Conservation (phyloP, 2,329 filamentous ascomycete genomes). For the Truncatella angustata region DNA sequence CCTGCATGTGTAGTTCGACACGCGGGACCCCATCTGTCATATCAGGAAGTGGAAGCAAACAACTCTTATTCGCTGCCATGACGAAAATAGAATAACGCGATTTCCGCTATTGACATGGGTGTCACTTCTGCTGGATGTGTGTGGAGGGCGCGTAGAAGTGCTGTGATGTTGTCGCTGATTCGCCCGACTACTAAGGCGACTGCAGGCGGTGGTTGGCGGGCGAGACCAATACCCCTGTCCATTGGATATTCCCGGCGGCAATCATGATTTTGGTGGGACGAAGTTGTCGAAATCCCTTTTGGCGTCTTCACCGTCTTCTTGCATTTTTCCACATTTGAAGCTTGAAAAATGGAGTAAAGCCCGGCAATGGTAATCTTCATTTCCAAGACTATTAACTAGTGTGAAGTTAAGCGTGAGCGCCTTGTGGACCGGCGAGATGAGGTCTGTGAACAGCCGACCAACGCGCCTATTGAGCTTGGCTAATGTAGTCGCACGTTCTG, state of each 20-base stretch:
- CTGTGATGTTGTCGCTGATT: constrained; percentile 8
- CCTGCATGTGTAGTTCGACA: background rate
- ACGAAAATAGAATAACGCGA: background rate
- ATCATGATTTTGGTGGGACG: background rate
- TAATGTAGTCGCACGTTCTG: too few relatives aligned
- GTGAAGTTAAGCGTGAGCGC: background rate
- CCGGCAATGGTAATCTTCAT: too few relatives aligned
- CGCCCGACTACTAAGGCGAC: constrained; percentile 1
- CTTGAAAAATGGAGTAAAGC: too few relatives aligned
- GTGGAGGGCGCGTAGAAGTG: constrained; percentile 7
- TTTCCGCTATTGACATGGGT: background rate
- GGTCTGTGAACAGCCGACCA: too few relatives aligned
- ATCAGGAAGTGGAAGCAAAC: background rate
- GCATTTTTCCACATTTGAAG: too few relatives aligned
- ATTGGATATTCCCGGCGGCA: constrained; percentile 7
- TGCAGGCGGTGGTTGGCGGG: constrained; percentile 3
- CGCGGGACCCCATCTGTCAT: background rate
- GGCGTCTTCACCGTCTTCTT: background rate
- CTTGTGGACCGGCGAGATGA: background rate
- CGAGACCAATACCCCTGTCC: constrained; percentile 1
- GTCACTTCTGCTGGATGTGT: background rate
- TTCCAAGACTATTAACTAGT: too few relatives aligned
- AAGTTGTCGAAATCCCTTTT: background rate
- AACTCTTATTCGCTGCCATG: background rate
- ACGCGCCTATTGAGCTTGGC: background rate